Evolutionary conservation across 139 green algal species (phyloP), one percentile per base, ranked within the genome.

Genomic region (Chlamydomonas sp.): DNA sequence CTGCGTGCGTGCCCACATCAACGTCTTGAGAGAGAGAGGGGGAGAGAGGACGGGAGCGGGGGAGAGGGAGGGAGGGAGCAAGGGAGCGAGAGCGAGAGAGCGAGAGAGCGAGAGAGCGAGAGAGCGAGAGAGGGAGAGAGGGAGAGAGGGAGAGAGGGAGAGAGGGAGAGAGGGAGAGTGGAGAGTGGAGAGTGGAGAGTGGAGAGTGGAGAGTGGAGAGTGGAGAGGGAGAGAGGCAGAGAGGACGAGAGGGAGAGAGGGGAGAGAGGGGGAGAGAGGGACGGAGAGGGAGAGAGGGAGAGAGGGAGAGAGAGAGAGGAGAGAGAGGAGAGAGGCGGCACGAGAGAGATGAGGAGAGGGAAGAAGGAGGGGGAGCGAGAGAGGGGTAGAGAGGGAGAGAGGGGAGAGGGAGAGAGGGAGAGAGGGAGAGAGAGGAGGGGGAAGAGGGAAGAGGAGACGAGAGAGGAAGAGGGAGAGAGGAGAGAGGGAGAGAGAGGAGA

Each of bases 1-100:
- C n/a, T 31, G 98, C 71, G 69, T n/a, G n/a, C n/a, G n/a, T n/a
- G n/a, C n/a, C 16, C 16, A 54, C 16, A 13, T 54, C 20, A 20
- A 26, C 16, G 43, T 13, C 13, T 54, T 20, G 20, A 54, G 43
- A 54, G 20, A 54, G 43, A 20, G 43, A 20, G 20, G 43, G 43
- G 20, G 43, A 54, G 43, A 20, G 20, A 54, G 20, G 43, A 20
- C 16, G 43, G 20, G 43, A 20, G 20, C 16, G 43, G 20, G 13
- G 43, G 43, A 20, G 20, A 54, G 20, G 43, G 43, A 20, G 43
- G n/a, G n/a, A n/a, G n/a, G n/a, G n/a, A n/a, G n/a, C n/a, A n/a
- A n/a, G n/a, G n/a, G n/a, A n/a, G n/a, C n/a, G n/a, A n/a, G n/a
- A n/a, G n/a, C n/a, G n/a, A n/a, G n/a, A n/a, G n/a, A n/a, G n/a